phyloP scores from a whole-genome alignment of 768 basidiomycete genomes.

The Boletales sp. region DNA sequence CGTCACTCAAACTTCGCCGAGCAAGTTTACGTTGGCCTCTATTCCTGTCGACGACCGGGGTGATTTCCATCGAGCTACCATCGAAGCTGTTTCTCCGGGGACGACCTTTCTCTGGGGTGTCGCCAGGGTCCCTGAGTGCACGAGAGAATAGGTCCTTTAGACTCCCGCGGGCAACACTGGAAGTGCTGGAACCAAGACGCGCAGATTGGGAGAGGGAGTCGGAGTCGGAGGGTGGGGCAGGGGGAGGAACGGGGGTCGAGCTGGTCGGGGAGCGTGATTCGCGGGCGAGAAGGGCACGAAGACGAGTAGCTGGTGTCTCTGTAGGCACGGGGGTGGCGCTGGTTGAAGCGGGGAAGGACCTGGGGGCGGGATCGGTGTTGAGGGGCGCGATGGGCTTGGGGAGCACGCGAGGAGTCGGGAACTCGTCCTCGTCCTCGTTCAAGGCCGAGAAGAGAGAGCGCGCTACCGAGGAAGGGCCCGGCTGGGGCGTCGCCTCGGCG shows the following conservation, averaged over 20 bases:
- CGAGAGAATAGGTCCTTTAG: conserved; percentile 65
- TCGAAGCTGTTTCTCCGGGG: conserved; percentile 58
- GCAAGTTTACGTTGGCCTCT: conserved; percentile 46
- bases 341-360: neutral
- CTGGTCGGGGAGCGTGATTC: conserved; percentile 39
- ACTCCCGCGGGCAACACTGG: conserved; percentile 53
- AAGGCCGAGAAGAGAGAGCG: conserved; percentile 8
- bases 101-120: conserved; percentile 56
- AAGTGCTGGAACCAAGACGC: conserved; percentile 27
- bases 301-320: conserved; percentile 55
- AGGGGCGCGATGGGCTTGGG: conserved; percentile 16
- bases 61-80: conserved; percentile 55
- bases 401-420: conserved; percentile 28
- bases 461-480: conserved; percentile 13
- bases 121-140: conserved; percentile 59
- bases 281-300: conserved; percentile 58
- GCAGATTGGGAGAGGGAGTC: conserved; percentile 14
- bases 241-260: conserved; percentile 20
- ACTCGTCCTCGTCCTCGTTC: conserved; percentile 28
- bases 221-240: conserved; percentile 26
- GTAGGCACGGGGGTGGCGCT: conserved; percentile 13
- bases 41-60: conserved; percentile 42
- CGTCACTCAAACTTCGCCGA: conserved; percentile 62
- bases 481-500: conserved; percentile 20
- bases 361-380: conserved; percentile 4